Evolutionary conservation across 1,284 basidiomycete species (phyloP).

Genomic region (Ganoderma lucidum): DNA sequence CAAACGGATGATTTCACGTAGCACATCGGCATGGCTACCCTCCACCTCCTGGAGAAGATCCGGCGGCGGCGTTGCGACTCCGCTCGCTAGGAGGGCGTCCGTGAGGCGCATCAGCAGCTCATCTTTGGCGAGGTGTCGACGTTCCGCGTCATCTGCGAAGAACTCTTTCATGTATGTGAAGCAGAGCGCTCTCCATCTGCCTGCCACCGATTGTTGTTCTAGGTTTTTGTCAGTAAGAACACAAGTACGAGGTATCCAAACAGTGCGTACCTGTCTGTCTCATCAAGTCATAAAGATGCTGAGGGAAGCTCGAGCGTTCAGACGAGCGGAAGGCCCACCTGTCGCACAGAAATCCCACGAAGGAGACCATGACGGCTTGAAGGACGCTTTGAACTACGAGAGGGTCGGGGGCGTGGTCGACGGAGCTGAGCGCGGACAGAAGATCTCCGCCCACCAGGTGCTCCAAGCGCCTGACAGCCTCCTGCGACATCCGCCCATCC

Average conservation of each 20-base stretch:
- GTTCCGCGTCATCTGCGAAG: slow-evolving; percentile 41
- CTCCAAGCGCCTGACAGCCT: slow-evolving; percentile 13
- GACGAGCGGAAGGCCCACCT: slow-evolving; percentile 57
- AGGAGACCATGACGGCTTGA: slow-evolving; percentile 54
- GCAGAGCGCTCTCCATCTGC: slow-evolving; percentile 61
- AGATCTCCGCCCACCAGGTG: slow-evolving; percentile 48
- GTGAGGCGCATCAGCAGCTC: slow-evolving; percentile 44
- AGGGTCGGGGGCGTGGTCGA: slow-evolving; percentile 50
- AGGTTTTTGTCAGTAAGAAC: not conserved
- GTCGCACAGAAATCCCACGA: slow-evolving; percentile 53
- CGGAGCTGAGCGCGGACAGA: slow-evolving; percentile 43
- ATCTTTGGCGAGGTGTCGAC: slow-evolving; percentile 41
- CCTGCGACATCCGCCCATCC: not conserved
- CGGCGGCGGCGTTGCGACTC: slow-evolving; percentile 49
- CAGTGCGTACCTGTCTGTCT: slow-evolving; percentile 49
- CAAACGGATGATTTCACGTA: slow-evolving; percentile 50
- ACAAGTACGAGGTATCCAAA: not conserved
- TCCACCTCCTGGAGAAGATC: slow-evolving; percentile 38
- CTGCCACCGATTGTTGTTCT: slow-evolving; percentile 61
- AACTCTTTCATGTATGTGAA: slow-evolving; percentile 50
- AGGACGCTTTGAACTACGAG: slow-evolving; percentile 60
- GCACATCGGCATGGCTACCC: slow-evolving; percentile 40
- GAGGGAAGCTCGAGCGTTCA: slow-evolving; percentile 50
- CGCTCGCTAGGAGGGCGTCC: slow-evolving; percentile 54
- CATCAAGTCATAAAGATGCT: slow-evolving; percentile 55